Conservation (phyloP, 2,329 filamentous ascomycete genomes). For the Graphilbum sp. region DNA sequence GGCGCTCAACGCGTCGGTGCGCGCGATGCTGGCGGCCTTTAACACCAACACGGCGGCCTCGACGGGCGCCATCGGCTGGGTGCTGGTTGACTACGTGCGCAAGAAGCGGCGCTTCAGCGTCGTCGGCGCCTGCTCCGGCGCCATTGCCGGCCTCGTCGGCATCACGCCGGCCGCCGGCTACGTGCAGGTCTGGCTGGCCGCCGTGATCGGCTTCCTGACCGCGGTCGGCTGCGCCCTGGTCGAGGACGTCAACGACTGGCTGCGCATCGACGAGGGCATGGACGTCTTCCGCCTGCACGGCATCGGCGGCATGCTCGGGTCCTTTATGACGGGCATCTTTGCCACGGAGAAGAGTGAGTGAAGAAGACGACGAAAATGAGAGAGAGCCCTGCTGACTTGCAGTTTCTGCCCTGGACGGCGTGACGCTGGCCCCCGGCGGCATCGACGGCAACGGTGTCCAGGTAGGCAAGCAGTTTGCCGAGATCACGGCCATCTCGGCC, state of each 20-base stretch:
- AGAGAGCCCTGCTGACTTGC: slow-evolving; percentile 1
- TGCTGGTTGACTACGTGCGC: slow-evolving; percentile 31
- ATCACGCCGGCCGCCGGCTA: slow-evolving; percentile 42
- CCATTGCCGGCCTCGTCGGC: slow-evolving; percentile 38
- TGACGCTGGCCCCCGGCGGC: slow-evolving; percentile 22
- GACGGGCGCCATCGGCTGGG: slow-evolving; percentile 36
- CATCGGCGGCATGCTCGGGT: slow-evolving; percentile 39
- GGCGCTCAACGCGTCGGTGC: slow-evolving; percentile 32
- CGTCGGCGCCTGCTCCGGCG: slow-evolving; percentile 34
- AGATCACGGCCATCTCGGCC: slow-evolving; percentile 34
- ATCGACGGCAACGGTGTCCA: slow-evolving; percentile 37
- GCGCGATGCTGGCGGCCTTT: slow-evolving; percentile 37
- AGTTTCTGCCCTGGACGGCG: slow-evolving; percentile 35
- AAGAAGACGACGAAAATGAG: neutral
- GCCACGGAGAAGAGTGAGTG: slow-evolving; percentile 22
- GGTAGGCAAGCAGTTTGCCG: slow-evolving; percentile 39
- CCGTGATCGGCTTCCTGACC: slow-evolving; percentile 35
- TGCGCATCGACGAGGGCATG: slow-evolving; percentile 39
- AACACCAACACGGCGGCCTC: slow-evolving; percentile 43
- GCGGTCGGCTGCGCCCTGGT: slow-evolving; percentile 27
- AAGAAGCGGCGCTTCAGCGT: slow-evolving; percentile 30
- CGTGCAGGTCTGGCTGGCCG: slow-evolving; percentile 32
- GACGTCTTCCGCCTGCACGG: slow-evolving; percentile 45
- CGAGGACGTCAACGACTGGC: slow-evolving; percentile 31
- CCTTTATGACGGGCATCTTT: slow-evolving; percentile 40